Conservation (phyloP, 768 basidiomycete species). For the Auricularia heimuer region DNA sequence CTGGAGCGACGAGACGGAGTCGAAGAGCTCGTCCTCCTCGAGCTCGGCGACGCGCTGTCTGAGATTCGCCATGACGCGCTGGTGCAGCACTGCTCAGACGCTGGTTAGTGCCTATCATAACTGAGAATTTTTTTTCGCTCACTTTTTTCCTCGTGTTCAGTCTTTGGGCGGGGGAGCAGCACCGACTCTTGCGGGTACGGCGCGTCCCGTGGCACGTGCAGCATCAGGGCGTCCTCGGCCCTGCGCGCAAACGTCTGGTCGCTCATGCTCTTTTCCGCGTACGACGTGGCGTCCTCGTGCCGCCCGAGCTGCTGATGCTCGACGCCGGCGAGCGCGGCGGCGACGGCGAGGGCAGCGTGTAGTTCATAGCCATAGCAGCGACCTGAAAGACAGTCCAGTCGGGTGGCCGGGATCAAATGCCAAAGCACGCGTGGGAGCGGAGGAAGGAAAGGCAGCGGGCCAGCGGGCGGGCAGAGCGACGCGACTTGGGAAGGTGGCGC, state of each 20-base stretch:
- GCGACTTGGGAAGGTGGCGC: too few relatives aligned
- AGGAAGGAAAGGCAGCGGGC: too few relatives aligned
- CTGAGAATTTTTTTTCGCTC: background rate
- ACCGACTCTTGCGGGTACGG: background rate
- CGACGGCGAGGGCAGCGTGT: background rate
- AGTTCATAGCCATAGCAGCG: background rate
- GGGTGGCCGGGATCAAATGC: too few relatives aligned
- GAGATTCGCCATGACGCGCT: conserved; percentile 6
- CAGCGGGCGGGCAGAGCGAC: too few relatives aligned
- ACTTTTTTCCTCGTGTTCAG: background rate
- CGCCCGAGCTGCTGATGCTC: background rate
- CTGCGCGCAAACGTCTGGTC: background rate
- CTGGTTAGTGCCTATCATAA: background rate
- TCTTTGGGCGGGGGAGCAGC: background rate
- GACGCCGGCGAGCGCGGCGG: background rate
- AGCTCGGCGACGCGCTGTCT: conserved; percentile 7
- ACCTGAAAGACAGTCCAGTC: too few relatives aligned
- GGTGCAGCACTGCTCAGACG: background rate
- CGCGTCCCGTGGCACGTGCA: background rate
- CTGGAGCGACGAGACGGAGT: conserved; percentile 5
- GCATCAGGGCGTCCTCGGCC: background rate
- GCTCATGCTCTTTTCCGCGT: background rate
- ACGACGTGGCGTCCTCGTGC: background rate
- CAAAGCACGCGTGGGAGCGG: too few relatives aligned
- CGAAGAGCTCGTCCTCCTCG: conserved; percentile 10